These are phyloP conservation scores for Pelargonium cotyledonis DNA, from an alignment of 441 rosid genomes.

Conservation along the genomic window DNA sequence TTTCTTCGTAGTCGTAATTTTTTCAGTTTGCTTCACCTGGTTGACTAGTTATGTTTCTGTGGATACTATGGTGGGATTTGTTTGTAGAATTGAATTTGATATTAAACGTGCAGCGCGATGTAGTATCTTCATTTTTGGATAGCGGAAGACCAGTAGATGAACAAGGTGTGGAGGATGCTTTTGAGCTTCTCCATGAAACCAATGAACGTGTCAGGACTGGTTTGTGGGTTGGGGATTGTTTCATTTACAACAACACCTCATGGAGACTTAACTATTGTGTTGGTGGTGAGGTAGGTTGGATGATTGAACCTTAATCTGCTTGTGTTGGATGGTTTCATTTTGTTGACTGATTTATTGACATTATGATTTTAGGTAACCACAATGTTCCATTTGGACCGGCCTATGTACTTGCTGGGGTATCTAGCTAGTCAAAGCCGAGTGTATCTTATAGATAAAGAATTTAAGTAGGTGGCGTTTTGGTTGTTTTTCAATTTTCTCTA, in stretches of 20 bases:
- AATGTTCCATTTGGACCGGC: conserved; percentile 96
- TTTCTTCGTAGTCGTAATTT: neutral
- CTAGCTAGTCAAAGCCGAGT: conserved; percentile 97
- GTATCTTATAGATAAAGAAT: conserved; percentile 93
- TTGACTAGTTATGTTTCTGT: neutral
- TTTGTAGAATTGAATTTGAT: conserved; percentile 20
- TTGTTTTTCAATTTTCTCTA: neutral
- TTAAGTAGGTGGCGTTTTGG: conserved; percentile 58
- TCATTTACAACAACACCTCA: conserved; percentile 86
- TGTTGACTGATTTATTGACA: conserved; percentile 15
- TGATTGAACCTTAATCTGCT: conserved; percentile 13
- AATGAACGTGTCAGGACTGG: conserved; percentile 98
- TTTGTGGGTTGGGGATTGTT: conserved; percentile 99
- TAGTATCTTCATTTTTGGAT: conserved; percentile 75
- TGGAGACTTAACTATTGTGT: conserved; percentile 99
- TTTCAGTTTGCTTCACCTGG: neutral
- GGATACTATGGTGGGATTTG: conserved; percentile 3
- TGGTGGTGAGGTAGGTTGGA: conserved; percentile 83
- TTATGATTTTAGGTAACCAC: conserved; percentile 67
- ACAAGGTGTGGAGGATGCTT: conserved; percentile 96
- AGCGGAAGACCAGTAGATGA: conserved; percentile 86
- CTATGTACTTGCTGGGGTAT: conserved; percentile 96
- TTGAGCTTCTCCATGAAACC: conserved; percentile 96
- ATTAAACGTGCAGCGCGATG: conserved; percentile 57
- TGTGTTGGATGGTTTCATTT: neutral